A percentile compares a stretch with the other conserved stretches of the same genome.
phyloP scores from a whole-genome alignment of 805 yeast genomes.

The Wickerhamiella kurtzmanii region DNA sequence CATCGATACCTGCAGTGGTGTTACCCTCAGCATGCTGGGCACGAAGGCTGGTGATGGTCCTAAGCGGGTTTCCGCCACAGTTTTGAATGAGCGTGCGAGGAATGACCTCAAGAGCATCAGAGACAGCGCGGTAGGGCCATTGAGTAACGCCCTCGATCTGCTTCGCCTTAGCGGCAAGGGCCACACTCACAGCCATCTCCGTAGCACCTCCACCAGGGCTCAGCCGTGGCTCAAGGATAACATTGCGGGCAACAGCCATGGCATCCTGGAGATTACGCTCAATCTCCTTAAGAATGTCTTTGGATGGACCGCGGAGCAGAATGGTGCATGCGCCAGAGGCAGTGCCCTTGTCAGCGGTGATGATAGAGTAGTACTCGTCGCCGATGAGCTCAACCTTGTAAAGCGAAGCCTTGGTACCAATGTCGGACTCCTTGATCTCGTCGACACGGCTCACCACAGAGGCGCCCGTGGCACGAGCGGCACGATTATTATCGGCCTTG shows the following conservation, averaged over 20 bases:
- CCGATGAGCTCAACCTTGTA: constrained; percentile 93
- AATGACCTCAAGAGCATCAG: constrained; percentile 96
- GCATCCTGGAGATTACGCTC: constrained; percentile 97
- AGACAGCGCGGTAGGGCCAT: constrained; percentile 98
- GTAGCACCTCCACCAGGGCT: constrained; percentile 99
- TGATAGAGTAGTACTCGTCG: constrained; percentile 86
- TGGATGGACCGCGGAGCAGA: constrained; percentile 87
- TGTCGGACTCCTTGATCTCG: constrained; percentile 79
- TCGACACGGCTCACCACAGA: constrained; percentile 91
- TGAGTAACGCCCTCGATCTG: constrained; percentile 87
- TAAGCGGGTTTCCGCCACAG: constrained; percentile 93
- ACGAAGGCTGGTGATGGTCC: constrained; percentile 77
- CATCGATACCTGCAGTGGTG: constrained; percentile 81
- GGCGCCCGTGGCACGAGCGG: constrained; percentile 95
- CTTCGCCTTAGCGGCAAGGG: constrained; percentile 79
- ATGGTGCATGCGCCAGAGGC: constrained; percentile 91
- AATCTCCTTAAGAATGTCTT: constrained; percentile 89
- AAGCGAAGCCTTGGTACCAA: constrained; percentile 79
- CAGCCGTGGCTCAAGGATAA: constrained; percentile 82
- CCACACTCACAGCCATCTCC: constrained; percentile 93
- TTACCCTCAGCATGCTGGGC: constrained; percentile 92
- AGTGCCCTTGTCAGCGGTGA: constrained; percentile 48
- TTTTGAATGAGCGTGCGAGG: constrained; percentile 96
- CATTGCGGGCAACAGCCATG: constrained; percentile 93
- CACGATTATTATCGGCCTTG: constrained; percentile 90